Conservation (phyloP, 2,329 filamentous ascomycete genomes). For the Sarocladium oryzae region DNA sequence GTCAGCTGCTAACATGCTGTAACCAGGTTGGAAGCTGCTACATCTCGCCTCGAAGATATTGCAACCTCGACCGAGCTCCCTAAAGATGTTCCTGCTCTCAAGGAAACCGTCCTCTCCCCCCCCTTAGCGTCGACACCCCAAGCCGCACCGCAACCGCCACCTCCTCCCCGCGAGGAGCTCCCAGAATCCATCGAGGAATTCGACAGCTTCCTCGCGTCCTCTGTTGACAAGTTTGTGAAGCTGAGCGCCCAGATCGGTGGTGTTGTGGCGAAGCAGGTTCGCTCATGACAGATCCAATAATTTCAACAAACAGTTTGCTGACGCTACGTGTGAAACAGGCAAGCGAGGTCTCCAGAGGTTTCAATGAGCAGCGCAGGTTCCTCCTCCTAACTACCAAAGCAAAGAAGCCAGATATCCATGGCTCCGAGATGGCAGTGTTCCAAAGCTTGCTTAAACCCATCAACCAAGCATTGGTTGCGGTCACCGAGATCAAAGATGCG, state of each 20-base stretch:
- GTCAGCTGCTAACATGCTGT: constrained; percentile 3
- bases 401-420: constrained; percentile 74
- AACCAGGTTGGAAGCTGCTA: constrained; percentile 88
- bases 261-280: constrained; percentile 71
- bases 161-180: constrained; percentile 44
- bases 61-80: constrained; percentile 66
- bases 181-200: constrained; percentile 83
- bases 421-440: constrained; percentile 55
- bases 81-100: constrained; percentile 41
- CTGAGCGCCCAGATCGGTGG: constrained; percentile 73
- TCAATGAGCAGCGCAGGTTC: constrained; percentile 81
- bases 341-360: constrained; percentile 53
- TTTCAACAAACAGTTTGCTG: neutral
- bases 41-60: constrained; percentile 92
- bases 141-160: constrained; percentile 18
- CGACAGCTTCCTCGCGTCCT: constrained; percentile 66
- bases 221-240: constrained; percentile 72
- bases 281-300: neutral
- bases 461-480: constrained; percentile 72
- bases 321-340: constrained; percentile 29
- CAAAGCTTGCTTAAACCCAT: constrained; percentile 80
- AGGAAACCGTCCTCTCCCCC: constrained; percentile 29
- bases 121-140: constrained; percentile 24
- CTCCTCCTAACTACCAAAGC: constrained; percentile 83
- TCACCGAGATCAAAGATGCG: constrained; percentile 73